Evolutionary conservation across 83 land plant genomes (phyloP), one percentile per base, ranked within the genome.

Genomic region (Larix sibirica): DNA sequence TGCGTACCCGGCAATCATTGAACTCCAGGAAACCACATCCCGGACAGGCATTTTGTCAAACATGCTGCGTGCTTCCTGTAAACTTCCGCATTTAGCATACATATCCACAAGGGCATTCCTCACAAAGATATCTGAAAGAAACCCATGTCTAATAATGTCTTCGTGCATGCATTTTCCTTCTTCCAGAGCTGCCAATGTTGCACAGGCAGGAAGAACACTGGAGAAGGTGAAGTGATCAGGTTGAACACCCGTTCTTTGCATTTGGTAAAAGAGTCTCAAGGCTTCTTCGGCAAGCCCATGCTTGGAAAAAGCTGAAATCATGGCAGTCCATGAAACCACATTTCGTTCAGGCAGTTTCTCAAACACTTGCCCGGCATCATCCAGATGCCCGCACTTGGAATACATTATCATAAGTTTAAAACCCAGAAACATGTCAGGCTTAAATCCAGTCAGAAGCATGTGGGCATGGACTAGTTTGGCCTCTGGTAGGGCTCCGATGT

Each of bases 311-410:
- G 86, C 90, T 86, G 86, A 82, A 20, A 90, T 86, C 88, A 88
- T 77, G 14, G 92, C 84, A 13, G 90, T 88, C 92, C 92, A 90
- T 9, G 90, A 82, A 14, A 90, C 81, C 1, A 84, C 83, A 6
- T 84, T 71, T 3, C 82, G 83, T 47, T 81, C 84, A 1, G 63
- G 33, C 85, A 86, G 77, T 13, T 54, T 8, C 0, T 64, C 20
- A 65, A 90, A 90, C 9, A 86, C 85, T 14, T 36, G 2, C 79
- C 24, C 12, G 6, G 90, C 90, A 71, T 63, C 70, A 17, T 76
- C 83, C 86, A 84, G 81, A n/a, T 47, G 86, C 5, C 92, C 92
- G 83, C 92, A 90, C 74, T 90, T 90, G 20, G 88, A 80, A 65
- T 90, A 90, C 89, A 90, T 87, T 13, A 54, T 54, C 16, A 54